Evolutionary conservation across 2,329 filamentous ascomycete species (phyloP), one percentile per base, ranked within the genome.

Genomic region (Exophiala sp.): DNA sequence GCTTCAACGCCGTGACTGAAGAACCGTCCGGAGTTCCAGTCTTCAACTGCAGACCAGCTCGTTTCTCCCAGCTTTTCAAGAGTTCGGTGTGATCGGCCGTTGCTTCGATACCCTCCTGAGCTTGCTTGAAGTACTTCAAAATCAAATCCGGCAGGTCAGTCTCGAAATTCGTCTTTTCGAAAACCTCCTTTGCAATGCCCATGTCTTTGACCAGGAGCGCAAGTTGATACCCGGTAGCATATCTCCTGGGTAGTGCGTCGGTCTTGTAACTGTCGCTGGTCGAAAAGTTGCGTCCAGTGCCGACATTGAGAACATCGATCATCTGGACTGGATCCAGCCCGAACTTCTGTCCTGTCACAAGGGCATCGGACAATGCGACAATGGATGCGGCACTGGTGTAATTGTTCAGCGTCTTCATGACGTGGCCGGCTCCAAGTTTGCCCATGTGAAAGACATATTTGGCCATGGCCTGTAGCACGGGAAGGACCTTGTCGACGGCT

Each of bases 261-360:
- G 62, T 62, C 24, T 57, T 58, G 54, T 64, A 63, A 6, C 64
- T 66, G 48, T 67, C 52, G 7, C 60, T 43, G 0, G 71, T 72
- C 2, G 68, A 70, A 48, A 72, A 73, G 50, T 59, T 53, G 16
- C 43, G 47, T 8, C 71, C 71, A 0, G 71, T 73, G 5, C 71
- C 71, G 3, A 73, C 69, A 51, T 74, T 73, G 46, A 74, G 62
- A 3, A 70, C 70, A 44, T 74, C 69, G 44, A 74, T 67, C 70
- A 73, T 73, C 50, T 60, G 52, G 14, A 60, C 40, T 3, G 59
- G 57, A 42, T 62, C 59, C 32, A 62, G 52, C 14, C 59, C 59
- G 45, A 58, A 58, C 40, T 62, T 58, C 21, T 60, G 57, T 40
- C 59, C 59, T 24, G 57, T 55, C 4, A 62, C 54, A 5, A 62